Conservation (phyloP, 345 rosid genomes). For the Crucihimalaya himalaica region DNA sequence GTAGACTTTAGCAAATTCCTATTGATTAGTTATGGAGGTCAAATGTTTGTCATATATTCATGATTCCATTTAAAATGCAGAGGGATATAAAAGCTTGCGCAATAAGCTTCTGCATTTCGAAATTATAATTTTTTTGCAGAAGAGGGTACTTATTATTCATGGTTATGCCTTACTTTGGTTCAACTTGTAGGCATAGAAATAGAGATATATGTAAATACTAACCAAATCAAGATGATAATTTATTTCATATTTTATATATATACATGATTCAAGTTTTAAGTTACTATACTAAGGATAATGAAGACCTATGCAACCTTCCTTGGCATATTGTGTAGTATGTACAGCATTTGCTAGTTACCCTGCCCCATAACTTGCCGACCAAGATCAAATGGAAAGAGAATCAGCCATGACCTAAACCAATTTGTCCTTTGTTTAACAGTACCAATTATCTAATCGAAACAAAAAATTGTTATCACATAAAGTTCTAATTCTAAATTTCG, state of each 20-base stretch:
- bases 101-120: slow-evolving; percentile 2
- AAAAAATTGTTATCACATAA: not conserved
- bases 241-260: not conserved
- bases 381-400: not conserved
- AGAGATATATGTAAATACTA: slow-evolving; percentile 5
- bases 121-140: not conserved
- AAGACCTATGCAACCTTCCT: slow-evolving; percentile 11
- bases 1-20: slow-evolving; percentile 3
- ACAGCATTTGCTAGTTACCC: not conserved
- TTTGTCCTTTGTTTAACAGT: not conserved
- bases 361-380: not conserved
- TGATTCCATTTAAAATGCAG: slow-evolving; percentile 8
- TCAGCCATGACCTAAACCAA: slow-evolving; percentile 12
- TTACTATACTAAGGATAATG: not conserved
- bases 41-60: not conserved
- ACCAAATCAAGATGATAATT: slow-evolving; percentile 10
- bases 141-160: slow-evolving; percentile 7
- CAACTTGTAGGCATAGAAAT: slow-evolving; percentile 1
- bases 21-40: slow-evolving; percentile 1
- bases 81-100: slow-evolving; percentile 10
- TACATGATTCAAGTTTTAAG: not conserved
- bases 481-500: not conserved
- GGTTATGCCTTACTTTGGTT: slow-evolving; percentile 14
- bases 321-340: not conserved
- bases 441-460: slow-evolving; percentile 12